A percentile compares a stretch with the other conserved stretches of the same genome.
phyloP scores from a whole-genome alignment of 1,139 yeast genomes.

The Candida gigantensis region DNA sequence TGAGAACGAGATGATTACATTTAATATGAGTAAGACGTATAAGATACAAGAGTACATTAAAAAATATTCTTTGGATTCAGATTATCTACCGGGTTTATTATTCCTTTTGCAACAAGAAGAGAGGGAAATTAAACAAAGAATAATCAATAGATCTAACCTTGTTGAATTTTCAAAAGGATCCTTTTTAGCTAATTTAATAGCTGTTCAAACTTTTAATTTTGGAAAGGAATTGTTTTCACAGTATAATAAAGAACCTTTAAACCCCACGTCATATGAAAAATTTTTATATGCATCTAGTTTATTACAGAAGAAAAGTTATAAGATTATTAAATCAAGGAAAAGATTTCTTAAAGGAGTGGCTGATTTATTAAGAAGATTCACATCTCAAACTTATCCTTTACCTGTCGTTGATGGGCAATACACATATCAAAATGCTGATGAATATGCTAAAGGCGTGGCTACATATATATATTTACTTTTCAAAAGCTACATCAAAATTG shows the following conservation, averaged over 20 bases:
- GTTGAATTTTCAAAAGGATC: constrained; percentile 9
- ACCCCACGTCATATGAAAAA: constrained; percentile 18
- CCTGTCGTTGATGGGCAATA: constrained; percentile 1
- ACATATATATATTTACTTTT: neutral
- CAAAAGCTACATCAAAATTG: neutral
- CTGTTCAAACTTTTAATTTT: constrained; percentile 18
- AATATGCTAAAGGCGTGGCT: constrained; percentile 3
- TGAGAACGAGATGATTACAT: constrained; percentile 2
- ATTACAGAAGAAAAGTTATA: constrained; percentile 10
- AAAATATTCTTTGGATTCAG: constrained; percentile 3
- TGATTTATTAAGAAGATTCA: neutral
- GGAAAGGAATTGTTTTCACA: constrained; percentile 15
- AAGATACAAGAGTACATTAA: constrained; percentile 1
- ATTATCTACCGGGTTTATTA: constrained; percentile 7
- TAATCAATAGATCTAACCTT: neutral
- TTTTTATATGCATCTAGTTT: constrained; percentile 24
- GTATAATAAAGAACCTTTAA: neutral
- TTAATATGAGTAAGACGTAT: neutral
- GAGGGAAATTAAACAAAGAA: neutral
- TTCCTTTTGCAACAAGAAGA: neutral
- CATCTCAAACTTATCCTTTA: constrained; percentile 1
- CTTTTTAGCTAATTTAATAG: constrained; percentile 12
- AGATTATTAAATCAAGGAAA: constrained; percentile 5
- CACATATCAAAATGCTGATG: neutral
- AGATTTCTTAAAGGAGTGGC: constrained; percentile 2